These are phyloP conservation scores for Fagus sylvatica DNA, from an alignment of 306 rosid genomes.

Conservation along the genomic window DNA sequence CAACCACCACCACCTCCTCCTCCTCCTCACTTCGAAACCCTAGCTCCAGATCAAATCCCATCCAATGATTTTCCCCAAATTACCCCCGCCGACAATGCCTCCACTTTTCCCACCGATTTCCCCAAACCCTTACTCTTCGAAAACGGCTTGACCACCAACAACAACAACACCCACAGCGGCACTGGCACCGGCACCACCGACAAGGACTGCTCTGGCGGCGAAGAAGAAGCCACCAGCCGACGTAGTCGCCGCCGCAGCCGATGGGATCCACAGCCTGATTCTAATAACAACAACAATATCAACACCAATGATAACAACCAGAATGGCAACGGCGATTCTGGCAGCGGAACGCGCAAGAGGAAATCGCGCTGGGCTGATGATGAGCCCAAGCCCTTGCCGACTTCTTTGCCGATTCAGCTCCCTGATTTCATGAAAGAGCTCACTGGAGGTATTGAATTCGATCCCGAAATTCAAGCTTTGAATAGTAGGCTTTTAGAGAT, in stretches of 20 bases:
- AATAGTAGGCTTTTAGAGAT: slow-evolving; percentile 88
- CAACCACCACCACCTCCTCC: slow-evolving; percentile 19
- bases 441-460: slow-evolving; percentile 86
- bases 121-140: slow-evolving; percentile 58
- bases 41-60: slow-evolving; percentile 2
- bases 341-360: slow-evolving; percentile 68
- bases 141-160: slow-evolving; percentile 57
- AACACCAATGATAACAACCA: slow-evolving; percentile 37
- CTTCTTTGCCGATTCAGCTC: slow-evolving; percentile 60
- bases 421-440: slow-evolving; percentile 74
- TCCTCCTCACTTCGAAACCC: not conserved
- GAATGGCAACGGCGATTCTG: slow-evolving; percentile 52
- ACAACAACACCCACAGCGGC: slow-evolving; percentile 63
- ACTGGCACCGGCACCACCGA: slow-evolving; percentile 56
- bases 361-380: slow-evolving; percentile 97
- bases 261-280: slow-evolving; percentile 97
- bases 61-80: not conserved
- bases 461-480: slow-evolving; percentile 93
- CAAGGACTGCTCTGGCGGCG: slow-evolving; percentile 83
- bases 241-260: slow-evolving; percentile 86
- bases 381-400: slow-evolving; percentile 62
- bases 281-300: slow-evolving; percentile 50
- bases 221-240: slow-evolving; percentile 83
- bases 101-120: slow-evolving; percentile 24
- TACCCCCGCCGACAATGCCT: not conserved